Percentiles rank a stretch among this genome's conserved stretches.
Evolutionary conservation across 805 yeast genomes (phyloP).

Genomic region (Sungouiella thailandica): DNA sequence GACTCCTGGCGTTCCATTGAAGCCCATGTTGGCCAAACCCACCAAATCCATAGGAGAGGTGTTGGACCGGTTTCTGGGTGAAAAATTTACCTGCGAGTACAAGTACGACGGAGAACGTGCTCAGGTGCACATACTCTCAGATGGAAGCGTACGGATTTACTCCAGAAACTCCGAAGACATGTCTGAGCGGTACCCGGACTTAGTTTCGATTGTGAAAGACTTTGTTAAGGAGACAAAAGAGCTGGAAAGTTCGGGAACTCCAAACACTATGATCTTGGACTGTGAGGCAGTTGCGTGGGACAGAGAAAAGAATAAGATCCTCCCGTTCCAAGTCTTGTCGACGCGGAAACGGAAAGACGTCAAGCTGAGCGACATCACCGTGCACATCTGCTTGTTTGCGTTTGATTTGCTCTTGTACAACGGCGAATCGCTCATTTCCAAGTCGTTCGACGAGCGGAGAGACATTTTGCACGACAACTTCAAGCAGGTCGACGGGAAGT

Average conservation of each 20-base stretch:
- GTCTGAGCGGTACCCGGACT: constrained; percentile 94
- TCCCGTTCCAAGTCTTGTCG: constrained; percentile 90
- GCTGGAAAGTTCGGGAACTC: constrained; percentile 11
- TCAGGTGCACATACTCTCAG: constrained; percentile 72
- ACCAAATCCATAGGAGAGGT: constrained; percentile 92
- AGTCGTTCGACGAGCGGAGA: constrained; percentile 69
- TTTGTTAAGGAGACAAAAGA: constrained; percentile 36
- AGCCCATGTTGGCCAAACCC: constrained; percentile 98
- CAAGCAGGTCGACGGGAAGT: constrained; percentile 64
- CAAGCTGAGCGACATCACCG: constrained; percentile 79
- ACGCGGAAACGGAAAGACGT: constrained; percentile 95
- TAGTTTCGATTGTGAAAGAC: constrained; percentile 62
- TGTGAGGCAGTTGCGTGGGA: constrained; percentile 99
- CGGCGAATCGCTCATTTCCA: constrained; percentile 63
- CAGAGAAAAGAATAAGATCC: constrained; percentile 62
- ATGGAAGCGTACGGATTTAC: constrained; percentile 69
- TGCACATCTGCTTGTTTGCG: constrained; percentile 86
- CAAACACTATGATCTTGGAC: constrained; percentile 70
- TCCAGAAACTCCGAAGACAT: constrained; percentile 96
- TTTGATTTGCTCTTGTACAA: constrained; percentile 80
- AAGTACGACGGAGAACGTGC: constrained; percentile 98
- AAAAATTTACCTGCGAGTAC: constrained; percentile 89
- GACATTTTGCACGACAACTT: constrained; percentile 52
- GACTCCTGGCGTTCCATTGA: constrained; percentile 89
- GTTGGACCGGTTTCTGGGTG: constrained; percentile 79